Evolutionary conservation across 2,329 filamentous ascomycete species (phyloP).

Genomic region (Boeremia lycopersici): DNA sequence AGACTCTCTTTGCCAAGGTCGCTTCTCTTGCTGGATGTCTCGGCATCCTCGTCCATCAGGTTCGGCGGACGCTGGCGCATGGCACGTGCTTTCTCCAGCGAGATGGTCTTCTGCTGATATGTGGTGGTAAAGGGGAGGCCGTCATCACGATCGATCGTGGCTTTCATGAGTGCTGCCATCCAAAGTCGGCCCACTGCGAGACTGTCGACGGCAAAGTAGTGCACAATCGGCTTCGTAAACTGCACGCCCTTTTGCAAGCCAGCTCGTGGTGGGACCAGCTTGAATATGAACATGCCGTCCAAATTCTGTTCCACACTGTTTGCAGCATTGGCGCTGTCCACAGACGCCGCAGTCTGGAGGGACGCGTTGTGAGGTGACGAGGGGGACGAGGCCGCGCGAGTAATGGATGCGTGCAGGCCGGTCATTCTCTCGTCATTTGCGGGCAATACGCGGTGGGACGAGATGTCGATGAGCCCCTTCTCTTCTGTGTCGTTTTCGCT

Average conservation of each 20-base stretch:
- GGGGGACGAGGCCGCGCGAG: conserved; percentile 77
- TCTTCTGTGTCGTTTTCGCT: conserved; percentile 90
- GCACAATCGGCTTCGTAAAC: conserved; percentile 95
- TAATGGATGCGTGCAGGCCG: conserved; percentile 88
- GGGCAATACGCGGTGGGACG: conserved; percentile 93
- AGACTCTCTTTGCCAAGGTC: conserved; percentile 44
- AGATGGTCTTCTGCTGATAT: conserved; percentile 97
- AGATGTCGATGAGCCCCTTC: conserved; percentile 96
- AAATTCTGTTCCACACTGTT: conserved; percentile 53
- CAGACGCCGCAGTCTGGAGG: conserved; percentile 48
- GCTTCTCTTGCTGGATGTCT: conserved; percentile 35
- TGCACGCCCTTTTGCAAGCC: conserved; percentile 90
- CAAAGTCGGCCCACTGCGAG: conserved; percentile 86
- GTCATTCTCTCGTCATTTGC: conserved; percentile 91
- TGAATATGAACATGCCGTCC: conserved; percentile 90
- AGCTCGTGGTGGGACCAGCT: conserved; percentile 87
- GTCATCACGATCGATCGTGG: conserved; percentile 91
- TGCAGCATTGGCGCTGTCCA: conserved; percentile 42
- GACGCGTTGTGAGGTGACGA: conserved; percentile 57
- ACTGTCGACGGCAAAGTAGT: conserved; percentile 96
- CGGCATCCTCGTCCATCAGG: conserved; percentile 67
- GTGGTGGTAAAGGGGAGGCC: conserved; percentile 81
- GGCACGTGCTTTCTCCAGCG: conserved; percentile 81
- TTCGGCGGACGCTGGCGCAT: conserved; percentile 91
- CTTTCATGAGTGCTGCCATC: conserved; percentile 99